Base-by-base conservation (phyloP, 2,329 filamentous ascomycete species). In the Fusarium sp. region DNA sequence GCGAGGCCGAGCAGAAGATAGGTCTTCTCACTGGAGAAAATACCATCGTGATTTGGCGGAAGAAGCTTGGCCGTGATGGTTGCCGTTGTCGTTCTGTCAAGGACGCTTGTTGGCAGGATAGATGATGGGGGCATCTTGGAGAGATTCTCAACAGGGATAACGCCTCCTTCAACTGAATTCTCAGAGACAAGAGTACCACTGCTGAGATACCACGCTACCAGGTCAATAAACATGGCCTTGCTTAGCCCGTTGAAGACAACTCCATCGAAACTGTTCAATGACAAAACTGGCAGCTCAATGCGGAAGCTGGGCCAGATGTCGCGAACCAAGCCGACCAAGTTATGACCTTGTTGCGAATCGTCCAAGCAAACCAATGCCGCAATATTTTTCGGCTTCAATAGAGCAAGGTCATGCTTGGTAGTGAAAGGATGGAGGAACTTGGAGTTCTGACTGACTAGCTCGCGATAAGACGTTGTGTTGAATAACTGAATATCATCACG, bases 341-440 rank as follows among this genome's bases (percentile, higher is more conserved):
- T 24, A 24, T 24, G 15, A 4, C 28, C 38, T 18, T 42, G 22
- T 24, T 42, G 28, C 6, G 36, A 56, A 35, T 20, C 38, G 0
- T 56, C 54, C 15, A 39, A 22, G 20, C 24, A 39, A 18, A 41
- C 4, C 17, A 56, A 44, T 24, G 26, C 26, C 14, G 11, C 5
- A n/a, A 30, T 24, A 3, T 6, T 2, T 2, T 39, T 39, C 13
- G 36, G 24, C 5, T 30, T 56, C 5, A 14, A 0, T 3, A 56
- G 20, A 42, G 2, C 22, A 15, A 56, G 54, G 15, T 56, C 38
- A 6, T 3, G 6, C 38, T 56, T 22, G 9, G 22, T 26, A 32
- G 15, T 11, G 28, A 56, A 56, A 8, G 38, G 28, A 56, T 42
- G 36, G 17, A 56, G 54, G 22, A 56, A 56, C 17, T 42, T 42